Evolutionary conservation across 148 eudicot genomes (phyloP), one percentile per base, ranked within the genome.

Genomic region (Pharnaceum exiguum): DNA sequence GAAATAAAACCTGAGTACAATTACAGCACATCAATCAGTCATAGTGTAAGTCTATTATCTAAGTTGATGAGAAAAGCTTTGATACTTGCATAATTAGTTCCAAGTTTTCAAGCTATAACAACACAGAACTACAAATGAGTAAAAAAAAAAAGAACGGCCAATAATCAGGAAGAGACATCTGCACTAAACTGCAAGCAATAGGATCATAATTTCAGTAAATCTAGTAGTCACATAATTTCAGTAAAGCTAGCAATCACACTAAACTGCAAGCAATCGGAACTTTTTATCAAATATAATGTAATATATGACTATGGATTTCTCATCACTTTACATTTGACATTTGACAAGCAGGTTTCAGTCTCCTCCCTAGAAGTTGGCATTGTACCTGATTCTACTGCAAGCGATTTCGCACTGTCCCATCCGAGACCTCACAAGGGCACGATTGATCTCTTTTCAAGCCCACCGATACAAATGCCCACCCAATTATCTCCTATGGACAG

Each of bases 341-440:
- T 21, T 36, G 15, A 29, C 38, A 38, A 46, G 43, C 90, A 91
- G 98, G 83, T 85, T 59, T 90, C 95, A 15, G 62, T 82, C 11
- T 80, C 97, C 26, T 87, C 96, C 15, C 37, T 83, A 65, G 98
- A 91, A 47, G 86, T 83, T 46, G 85, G 96, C 7, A 58, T 85
- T 18, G 96, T 93, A 25, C 95, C 95, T 30, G 86, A 83, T 44
- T 76, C 86, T 11, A 44, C 75, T 33, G 71, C 68, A 52, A 79
- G 78, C 4, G 88, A 82, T 21, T 54, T 68, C 19, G 69, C 89
- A 3, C 60, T 78, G 22, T 70, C 83, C 24, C 69, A 81, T 58
- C 61, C 79, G 28, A 73, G 82, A 66, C 65, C 78, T 3, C 55
- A 84, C 31, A 84, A 84, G 50, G 89, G 89, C 11, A 82, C 91